phyloP scores from a whole-genome alignment of 768 basidiomycete species.

The Russula abietina region DNA sequence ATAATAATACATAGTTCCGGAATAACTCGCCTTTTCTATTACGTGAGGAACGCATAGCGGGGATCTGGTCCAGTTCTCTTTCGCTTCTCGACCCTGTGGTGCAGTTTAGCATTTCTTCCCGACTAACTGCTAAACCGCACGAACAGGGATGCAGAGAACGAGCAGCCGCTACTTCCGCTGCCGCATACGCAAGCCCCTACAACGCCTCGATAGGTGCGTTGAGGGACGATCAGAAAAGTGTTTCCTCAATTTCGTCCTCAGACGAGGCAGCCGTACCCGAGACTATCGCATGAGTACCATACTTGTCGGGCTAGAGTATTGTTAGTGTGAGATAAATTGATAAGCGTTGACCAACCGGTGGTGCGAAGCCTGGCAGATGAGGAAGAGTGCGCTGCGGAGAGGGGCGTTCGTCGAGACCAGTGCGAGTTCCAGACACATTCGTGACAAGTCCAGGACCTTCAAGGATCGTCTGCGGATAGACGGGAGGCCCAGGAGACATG shows the following conservation, averaged over 20 bases:
- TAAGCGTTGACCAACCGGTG: conserved; percentile 53
- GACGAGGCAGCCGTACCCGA: conserved; percentile 79
- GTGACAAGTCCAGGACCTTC: conserved; percentile 21
- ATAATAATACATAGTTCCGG: background rate
- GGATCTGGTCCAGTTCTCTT: conserved; percentile 72
- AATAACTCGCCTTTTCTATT: conserved; percentile 64
- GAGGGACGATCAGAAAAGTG: conserved; percentile 72
- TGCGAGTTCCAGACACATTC: conserved; percentile 26
- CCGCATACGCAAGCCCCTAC: conserved; percentile 90
- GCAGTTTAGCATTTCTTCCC: background rate
- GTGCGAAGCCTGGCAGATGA: conserved; percentile 85
- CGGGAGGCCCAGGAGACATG: conserved; percentile 29
- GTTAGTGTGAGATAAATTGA: conserved; percentile 19
- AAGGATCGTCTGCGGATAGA: conserved; percentile 15
- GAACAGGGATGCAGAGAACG: conserved; percentile 20
- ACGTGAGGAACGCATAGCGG: conserved; percentile 84
- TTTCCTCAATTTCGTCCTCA: conserved; percentile 91
- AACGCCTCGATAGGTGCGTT: conserved; percentile 93
- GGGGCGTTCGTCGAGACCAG: conserved; percentile 30
- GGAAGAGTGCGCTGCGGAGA: conserved; percentile 51
- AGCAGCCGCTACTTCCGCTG: conserved; percentile 84
- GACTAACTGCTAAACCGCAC: background rate
- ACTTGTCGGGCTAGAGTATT: conserved; percentile 46
- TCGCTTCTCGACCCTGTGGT: conserved; percentile 68
- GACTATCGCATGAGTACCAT: conserved; percentile 72